A percentile compares a stretch with the other conserved stretches of the same genome.
Conservation (phyloP, 257 asterid species). For the Euphrasia confusa region DNA sequence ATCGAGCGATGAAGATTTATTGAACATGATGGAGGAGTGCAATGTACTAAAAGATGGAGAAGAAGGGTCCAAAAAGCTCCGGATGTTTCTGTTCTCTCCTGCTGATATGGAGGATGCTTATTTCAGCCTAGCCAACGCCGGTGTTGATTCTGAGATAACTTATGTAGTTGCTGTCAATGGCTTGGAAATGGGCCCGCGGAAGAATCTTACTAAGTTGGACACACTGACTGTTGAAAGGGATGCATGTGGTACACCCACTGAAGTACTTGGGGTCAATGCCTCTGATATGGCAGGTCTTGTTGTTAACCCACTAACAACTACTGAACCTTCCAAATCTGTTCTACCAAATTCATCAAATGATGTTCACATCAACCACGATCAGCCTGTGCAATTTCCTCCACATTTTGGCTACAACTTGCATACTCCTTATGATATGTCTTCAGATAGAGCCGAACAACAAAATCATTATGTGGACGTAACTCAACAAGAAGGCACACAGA, state of each 20-base stretch:
- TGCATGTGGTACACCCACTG: conserved; percentile 35
- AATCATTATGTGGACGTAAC: conserved; percentile 27
- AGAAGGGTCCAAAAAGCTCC: conserved; percentile 47
- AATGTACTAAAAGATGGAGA: conserved; percentile 44
- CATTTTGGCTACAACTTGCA: conserved; percentile 35
- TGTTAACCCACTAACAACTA: conserved; percentile 28
- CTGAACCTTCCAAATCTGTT: conserved; percentile 38
- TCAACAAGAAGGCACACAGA: conserved; percentile 32
- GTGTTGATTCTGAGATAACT: conserved; percentile 60
- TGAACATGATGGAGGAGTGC: conserved; percentile 87
- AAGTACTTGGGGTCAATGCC: conserved; percentile 34
- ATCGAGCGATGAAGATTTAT: conserved; percentile 67
- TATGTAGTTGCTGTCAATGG: conserved; percentile 72
- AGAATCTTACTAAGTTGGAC: conserved; percentile 55
- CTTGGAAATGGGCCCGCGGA: conserved; percentile 44
- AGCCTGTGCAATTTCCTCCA: conserved; percentile 29
- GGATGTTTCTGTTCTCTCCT: conserved; percentile 64
- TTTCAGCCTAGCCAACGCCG: conserved; percentile 39
- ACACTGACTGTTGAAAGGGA: conserved; percentile 33
- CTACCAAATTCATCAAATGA: conserved; percentile 34
- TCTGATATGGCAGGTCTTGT: conserved; percentile 37
- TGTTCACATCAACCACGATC: conserved; percentile 33
- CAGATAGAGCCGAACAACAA: conserved; percentile 34
- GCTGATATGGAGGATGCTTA: conserved; percentile 56
- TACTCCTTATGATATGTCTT: conserved; percentile 29